Percentiles rank a stretch among this genome's conserved stretches.
Conservation (phyloP, 148 eudicot genomes). For the Spergularia marina region DNA sequence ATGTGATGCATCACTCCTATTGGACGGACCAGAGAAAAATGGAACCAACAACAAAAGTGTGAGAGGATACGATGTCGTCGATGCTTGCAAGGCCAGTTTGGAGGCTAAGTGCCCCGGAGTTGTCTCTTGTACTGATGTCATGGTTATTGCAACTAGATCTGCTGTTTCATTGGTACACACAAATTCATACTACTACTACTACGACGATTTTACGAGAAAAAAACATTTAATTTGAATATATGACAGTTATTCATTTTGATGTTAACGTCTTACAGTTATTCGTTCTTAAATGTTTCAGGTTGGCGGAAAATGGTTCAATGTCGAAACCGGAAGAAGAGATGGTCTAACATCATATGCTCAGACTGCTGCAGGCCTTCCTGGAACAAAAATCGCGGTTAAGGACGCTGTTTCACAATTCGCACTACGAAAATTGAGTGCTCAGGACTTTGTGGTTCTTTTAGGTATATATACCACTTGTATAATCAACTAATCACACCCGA, state of each 20-base stretch:
- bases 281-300: conserved; percentile 6
- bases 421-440: neutral
- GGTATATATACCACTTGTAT: neutral
- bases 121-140: conserved; percentile 49
- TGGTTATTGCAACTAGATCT: conserved; percentile 38
- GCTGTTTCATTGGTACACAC: conserved; percentile 29
- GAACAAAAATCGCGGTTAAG: conserved; percentile 7
- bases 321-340: conserved; percentile 24
- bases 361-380: conserved; percentile 10
- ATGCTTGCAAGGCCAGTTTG: conserved; percentile 30
- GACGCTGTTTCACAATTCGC: neutral
- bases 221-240: too few species aligned
- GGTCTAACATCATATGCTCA: neutral
- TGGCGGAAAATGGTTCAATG: conserved; percentile 11
- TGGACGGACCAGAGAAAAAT: conserved; percentile 45
- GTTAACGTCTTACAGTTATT: too few species aligned
- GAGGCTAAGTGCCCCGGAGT: conserved; percentile 36
- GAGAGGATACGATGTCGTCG: conserved; percentile 36
- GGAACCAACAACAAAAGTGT: conserved; percentile 31
- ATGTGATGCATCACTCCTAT: conserved; percentile 49
- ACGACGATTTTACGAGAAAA: too few species aligned
- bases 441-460: conserved; percentile 22
- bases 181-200: neutral
- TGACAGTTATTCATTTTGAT: too few species aligned
- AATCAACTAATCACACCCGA: too few species aligned